These are phyloP conservation scores for Xylariaceae sp. DNA, from an alignment of 2,329 filamentous ascomycete genomes.

Conservation along the genomic window DNA sequence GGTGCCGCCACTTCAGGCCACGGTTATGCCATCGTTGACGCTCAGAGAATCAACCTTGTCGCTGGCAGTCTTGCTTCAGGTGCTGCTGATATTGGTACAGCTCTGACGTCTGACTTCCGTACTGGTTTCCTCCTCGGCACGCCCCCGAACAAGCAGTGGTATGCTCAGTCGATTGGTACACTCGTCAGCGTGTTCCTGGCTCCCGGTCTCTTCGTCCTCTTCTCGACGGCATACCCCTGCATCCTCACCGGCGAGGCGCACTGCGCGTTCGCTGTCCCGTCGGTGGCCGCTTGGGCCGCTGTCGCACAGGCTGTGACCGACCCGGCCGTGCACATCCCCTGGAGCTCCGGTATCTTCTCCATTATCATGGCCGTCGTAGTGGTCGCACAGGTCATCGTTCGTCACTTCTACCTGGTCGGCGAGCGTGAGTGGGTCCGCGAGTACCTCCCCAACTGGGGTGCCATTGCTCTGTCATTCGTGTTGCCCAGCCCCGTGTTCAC, in stretches of 20 bases:
- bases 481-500: conserved; percentile 52
- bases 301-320: conserved; percentile 59
- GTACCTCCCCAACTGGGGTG: conserved; percentile 59
- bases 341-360: conserved; percentile 51
- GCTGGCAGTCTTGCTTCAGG: conserved; percentile 55
- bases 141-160: conserved; percentile 60
- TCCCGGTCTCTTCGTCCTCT: conserved; percentile 62
- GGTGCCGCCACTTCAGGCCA: conserved; percentile 57
- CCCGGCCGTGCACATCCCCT: conserved; percentile 50
- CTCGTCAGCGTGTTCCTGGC: conserved; percentile 62
- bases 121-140: conserved; percentile 63
- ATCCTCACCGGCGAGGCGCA: conserved; percentile 47
- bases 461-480: conserved; percentile 54
- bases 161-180: conserved; percentile 58
- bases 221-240: conserved; percentile 63
- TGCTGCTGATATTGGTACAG: conserved; percentile 49
- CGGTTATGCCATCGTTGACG: conserved; percentile 43
- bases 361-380: conserved; percentile 50
- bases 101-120: conserved; percentile 59
- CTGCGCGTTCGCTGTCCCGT: conserved; percentile 58
- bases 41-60: conserved; percentile 61
- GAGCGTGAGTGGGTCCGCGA: conserved; percentile 48
- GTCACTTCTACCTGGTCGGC: conserved; percentile 51
- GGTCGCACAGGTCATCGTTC: conserved; percentile 46
- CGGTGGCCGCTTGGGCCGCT: conserved; percentile 61